Conservation (phyloP, 352 stramenopile species). For the Achlya hypogyna region DNA sequence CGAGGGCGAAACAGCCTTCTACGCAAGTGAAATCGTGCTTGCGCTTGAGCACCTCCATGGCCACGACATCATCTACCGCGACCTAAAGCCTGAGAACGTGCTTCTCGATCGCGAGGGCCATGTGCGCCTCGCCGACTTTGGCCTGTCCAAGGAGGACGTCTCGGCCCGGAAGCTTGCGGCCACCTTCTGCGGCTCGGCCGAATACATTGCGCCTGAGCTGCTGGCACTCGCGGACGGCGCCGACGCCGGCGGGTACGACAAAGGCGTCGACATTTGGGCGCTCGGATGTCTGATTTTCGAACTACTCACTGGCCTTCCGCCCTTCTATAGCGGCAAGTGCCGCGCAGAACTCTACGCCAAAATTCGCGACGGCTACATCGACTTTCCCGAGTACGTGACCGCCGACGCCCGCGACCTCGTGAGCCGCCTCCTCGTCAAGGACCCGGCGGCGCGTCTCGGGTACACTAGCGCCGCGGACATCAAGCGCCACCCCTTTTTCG, state of each 20-base stretch:
- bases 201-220: constrained; percentile 81
- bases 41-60: constrained; percentile 68
- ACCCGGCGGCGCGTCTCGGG: constrained; percentile 52
- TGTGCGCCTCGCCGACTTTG: constrained; percentile 86
- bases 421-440: constrained; percentile 33
- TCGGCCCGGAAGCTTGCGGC: constrained; percentile 27
- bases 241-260: constrained; percentile 61
- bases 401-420: constrained; percentile 45
- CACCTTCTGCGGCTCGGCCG: constrained; percentile 82
- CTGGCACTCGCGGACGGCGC: constrained; percentile 38
- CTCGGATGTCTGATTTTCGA: constrained; percentile 84
- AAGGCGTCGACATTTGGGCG: constrained; percentile 84
- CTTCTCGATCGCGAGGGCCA: constrained; percentile 80
- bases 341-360: constrained; percentile 47
- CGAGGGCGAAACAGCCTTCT: constrained; percentile 77
- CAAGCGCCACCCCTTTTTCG: constrained; percentile 58
- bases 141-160: constrained; percentile 75
- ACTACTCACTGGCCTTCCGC: constrained; percentile 79
- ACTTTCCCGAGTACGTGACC: constrained; percentile 47
- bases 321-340: constrained; percentile 71
- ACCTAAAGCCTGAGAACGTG: constrained; percentile 90
- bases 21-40: constrained; percentile 82
- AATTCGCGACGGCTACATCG: constrained; percentile 38
- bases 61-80: constrained; percentile 75
- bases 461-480: constrained; percentile 35